phyloP scores from a whole-genome alignment of 176 grass and related monocot species.

The Aegilops umbellulata region DNA sequence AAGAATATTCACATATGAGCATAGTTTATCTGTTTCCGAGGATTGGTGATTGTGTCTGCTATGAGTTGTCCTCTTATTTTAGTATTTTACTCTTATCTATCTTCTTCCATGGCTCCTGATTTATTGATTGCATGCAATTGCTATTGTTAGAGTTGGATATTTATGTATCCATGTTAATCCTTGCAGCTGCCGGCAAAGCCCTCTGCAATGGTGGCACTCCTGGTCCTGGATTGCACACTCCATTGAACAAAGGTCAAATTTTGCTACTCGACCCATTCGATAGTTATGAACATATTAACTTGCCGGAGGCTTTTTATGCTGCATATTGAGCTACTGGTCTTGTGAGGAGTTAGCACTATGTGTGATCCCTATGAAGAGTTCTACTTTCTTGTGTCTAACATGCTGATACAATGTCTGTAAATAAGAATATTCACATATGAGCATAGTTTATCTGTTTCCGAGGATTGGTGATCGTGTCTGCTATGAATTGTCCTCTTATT shows the following conservation, averaged over 20 bases:
- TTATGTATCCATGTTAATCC: constrained; percentile 10
- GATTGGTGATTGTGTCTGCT: neutral
- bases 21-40: constrained; percentile 10
- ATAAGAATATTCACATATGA: neutral
- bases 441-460: constrained; percentile 16
- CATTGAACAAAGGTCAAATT: constrained; percentile 15
- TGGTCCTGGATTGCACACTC: constrained; percentile 21
- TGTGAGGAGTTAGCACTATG: neutral
- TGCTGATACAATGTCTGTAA: neutral
- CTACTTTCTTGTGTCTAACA: neutral
- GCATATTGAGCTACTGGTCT: neutral
- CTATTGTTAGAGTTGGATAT: constrained; percentile 26
- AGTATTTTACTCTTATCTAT: neutral
- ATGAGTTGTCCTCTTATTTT: neutral
- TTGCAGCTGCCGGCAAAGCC: constrained; percentile 23
- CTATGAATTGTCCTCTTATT: neutral
- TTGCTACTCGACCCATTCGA: constrained; percentile 20
- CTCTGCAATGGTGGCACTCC: neutral
- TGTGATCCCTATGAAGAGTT: neutral
- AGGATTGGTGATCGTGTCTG: neutral
- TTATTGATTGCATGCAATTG: constrained; percentile 1
- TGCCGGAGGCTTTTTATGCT: constrained; percentile 8
- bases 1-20: neutral
- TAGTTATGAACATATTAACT: neutral
- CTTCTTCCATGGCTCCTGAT: neutral